Evolutionary conservation across 2,329 filamentous ascomycete genomes (phyloP).

Genomic region (Sporothrix phasma): DNA sequence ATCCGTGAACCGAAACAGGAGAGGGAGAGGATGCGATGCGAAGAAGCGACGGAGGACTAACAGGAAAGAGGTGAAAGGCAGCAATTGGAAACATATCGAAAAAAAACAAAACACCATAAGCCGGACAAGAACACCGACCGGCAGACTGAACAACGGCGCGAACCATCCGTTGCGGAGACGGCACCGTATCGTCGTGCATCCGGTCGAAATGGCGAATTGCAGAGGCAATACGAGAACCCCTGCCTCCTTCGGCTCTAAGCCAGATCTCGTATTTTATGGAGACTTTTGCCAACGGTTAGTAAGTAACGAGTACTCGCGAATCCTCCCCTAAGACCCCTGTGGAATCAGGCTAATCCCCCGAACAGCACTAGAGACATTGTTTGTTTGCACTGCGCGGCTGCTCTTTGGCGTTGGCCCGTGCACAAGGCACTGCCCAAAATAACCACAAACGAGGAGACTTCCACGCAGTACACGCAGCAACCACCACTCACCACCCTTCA

Average conservation of each 20-base stretch:
- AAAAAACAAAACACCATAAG: too few relatives aligned
- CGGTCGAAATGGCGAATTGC: background rate
- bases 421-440: background rate
- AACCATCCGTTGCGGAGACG: background rate
- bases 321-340: background rate
- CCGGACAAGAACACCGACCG: too few relatives aligned
- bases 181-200: background rate
- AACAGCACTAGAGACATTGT: background rate
- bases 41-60: background rate
- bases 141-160: background rate
- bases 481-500: background rate
- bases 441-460: background rate
- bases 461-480: conserved; percentile 1
- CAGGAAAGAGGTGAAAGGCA: background rate
- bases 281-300: too few relatives aligned
- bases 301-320: too few relatives aligned
- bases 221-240: conserved; percentile 8
- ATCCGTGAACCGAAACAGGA: conserved; percentile 4
- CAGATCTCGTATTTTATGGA: background rate
- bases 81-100: too few relatives aligned
- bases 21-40: background rate
- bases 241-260: background rate
- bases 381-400: conserved; percentile 6
- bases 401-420: conserved; percentile 6
- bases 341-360: conserved; percentile 5